Evolutionary conservation across 176 grass and related monocot species (phyloP).

Genomic region (Puya raimondii): DNA sequence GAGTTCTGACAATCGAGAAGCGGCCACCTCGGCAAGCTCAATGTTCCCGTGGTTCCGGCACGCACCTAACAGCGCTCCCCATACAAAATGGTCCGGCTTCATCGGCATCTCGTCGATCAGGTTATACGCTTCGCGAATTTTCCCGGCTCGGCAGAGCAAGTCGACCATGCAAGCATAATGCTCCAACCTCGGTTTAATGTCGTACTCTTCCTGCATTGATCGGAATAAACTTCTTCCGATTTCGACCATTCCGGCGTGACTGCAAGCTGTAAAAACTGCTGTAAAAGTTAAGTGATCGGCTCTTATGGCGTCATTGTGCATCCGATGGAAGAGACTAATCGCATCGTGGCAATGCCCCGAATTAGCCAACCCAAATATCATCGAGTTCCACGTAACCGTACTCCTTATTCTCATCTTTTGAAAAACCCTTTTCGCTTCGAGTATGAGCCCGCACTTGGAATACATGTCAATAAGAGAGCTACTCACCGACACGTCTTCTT

Average conservation of each 20-base stretch:
- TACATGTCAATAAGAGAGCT: conserved; percentile 64
- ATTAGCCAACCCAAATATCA: conserved; percentile 64
- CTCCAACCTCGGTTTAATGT: conserved; percentile 47
- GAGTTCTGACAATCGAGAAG: conserved; percentile 20
- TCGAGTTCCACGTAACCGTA: conserved; percentile 59
- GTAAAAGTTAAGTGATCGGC: conserved; percentile 58
- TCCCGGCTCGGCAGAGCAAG: conserved; percentile 44
- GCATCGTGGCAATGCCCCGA: conserved; percentile 45
- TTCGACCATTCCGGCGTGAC: conserved; percentile 51
- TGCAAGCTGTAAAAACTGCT: conserved; percentile 42
- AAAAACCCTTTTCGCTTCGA: conserved; percentile 31
- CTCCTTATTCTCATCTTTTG: conserved; percentile 36
- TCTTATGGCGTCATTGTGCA: conserved; percentile 8
- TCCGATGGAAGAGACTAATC: conserved; percentile 33
- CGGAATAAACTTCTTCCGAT: conserved; percentile 29
- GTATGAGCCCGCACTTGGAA: conserved; percentile 41
- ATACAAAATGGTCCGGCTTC: conserved; percentile 53
- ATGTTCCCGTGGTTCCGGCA: conserved; percentile 53
- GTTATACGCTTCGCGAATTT: conserved; percentile 31
- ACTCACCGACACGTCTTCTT: conserved; percentile 32
- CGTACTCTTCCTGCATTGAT: conserved; percentile 31
- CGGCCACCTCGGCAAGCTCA: conserved; percentile 35
- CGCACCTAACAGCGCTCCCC: conserved; percentile 52
- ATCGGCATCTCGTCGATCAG: conserved; percentile 49
- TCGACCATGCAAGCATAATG: conserved; percentile 67